phyloP scores from a whole-genome alignment of 345 rosid species.

The Eucalyptus curtisii region DNA sequence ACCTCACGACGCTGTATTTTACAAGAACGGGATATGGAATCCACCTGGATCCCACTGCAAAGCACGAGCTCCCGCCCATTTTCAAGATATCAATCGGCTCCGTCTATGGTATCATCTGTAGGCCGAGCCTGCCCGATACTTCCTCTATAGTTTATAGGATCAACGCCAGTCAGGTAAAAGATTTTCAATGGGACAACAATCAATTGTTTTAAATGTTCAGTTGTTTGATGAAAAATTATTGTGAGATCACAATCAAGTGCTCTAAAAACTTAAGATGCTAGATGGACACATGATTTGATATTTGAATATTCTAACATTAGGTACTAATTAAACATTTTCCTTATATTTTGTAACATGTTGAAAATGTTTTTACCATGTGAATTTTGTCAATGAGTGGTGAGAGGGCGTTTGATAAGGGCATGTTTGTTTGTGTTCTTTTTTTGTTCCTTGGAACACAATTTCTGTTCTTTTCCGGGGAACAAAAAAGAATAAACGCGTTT shows the following conservation, averaged over 20 bases:
- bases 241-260: rapidly evolving
- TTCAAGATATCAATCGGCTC: not conserved
- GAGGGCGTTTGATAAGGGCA: no score
- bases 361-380: not conserved
- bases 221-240: no score
- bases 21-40: no score
- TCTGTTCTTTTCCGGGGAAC: no score
- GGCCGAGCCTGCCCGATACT: not conserved
- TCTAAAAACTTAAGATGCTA: rapidly evolving
- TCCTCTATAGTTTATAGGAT: not conserved
- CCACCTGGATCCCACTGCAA: not conserved
- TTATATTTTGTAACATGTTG: not conserved
- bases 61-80: not conserved
- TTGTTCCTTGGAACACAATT: no score
- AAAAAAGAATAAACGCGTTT: no score
- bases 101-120: not conserved
- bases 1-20: no score
- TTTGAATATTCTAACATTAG: no score
- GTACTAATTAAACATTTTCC: no score
- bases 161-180: not conserved
- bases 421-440: no score
- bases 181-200: no score
- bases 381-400: not conserved
- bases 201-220: no score
- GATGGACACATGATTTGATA: rapidly evolving